Conservation (phyloP, 805 yeast genomes). For the Pichia ethanolica region DNA sequence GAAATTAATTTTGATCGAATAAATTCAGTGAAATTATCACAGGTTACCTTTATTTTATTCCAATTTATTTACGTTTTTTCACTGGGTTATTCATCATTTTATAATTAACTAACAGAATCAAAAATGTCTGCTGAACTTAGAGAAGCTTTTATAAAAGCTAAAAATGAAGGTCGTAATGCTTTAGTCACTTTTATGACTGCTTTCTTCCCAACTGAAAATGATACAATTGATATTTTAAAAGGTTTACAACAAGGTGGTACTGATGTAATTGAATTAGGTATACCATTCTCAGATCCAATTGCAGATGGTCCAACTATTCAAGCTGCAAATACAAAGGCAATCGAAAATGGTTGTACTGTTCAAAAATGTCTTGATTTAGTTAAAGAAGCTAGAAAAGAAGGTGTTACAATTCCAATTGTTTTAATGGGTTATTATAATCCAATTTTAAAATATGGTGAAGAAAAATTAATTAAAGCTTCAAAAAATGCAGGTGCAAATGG, state of each 20-base stretch:
- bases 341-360: conserved; percentile 76
- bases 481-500: conserved; percentile 91
- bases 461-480: conserved; percentile 69
- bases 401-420: conserved; percentile 82
- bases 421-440: conserved; percentile 99
- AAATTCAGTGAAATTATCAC: no score
- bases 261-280: conserved; percentile 88
- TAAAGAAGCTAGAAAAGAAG: conserved; percentile 64
- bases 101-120: no score
- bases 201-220: conserved; percentile 84
- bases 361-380: conserved; percentile 63
- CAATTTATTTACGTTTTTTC: no score
- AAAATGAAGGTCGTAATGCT: conserved; percentile 59
- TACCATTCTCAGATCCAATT: conserved; percentile 97
- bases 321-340: conserved; percentile 74
- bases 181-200: conserved; percentile 90
- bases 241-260: conserved; percentile 95
- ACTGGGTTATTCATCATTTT: no score
- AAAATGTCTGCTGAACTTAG: conserved; percentile 28
- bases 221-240: conserved; percentile 76
- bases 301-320: conserved; percentile 99
- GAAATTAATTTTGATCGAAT: no score
- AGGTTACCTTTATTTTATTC: no score
- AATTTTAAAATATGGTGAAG: conserved; percentile 82
- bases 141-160: conserved; percentile 28